phyloP scores from a whole-genome alignment of 2,329 filamentous ascomycete species.

The Claviceps africana region DNA sequence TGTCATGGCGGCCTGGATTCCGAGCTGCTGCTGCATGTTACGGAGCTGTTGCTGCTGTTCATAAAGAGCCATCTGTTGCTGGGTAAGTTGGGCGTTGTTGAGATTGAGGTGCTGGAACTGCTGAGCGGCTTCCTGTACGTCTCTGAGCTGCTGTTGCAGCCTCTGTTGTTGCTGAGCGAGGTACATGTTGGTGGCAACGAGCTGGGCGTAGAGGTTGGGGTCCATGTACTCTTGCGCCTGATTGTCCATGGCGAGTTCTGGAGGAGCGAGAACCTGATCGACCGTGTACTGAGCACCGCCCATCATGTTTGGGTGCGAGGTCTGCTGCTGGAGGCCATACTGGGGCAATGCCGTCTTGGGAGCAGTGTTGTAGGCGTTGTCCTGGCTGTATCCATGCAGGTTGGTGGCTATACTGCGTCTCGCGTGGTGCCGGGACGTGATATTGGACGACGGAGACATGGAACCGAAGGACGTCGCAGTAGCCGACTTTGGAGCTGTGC shows the following conservation, averaged over 20 bases:
- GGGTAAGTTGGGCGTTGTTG: conserved; percentile 32
- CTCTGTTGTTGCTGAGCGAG: conserved; percentile 90
- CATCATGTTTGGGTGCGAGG: conserved; percentile 17
- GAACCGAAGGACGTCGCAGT: conserved; percentile 58
- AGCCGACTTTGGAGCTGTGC: conserved; percentile 82
- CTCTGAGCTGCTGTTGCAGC: conserved; percentile 82
- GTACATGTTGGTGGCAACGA: conserved; percentile 83
- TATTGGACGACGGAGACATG: conserved; percentile 39
- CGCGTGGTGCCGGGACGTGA: conserved; percentile 26
- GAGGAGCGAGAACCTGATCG: conserved; percentile 81
- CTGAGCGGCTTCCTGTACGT: conserved; percentile 68
- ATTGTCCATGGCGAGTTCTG: conserved; percentile 60
- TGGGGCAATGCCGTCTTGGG: conserved; percentile 46
- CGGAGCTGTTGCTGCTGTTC: conserved; percentile 29
- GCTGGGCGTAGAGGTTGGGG: conserved; percentile 71
- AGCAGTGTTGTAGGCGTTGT: conserved; percentile 27
- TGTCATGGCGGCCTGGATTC: conserved; percentile 22
- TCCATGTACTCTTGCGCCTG: conserved; percentile 64
- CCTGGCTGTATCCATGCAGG: conserved; percentile 29
- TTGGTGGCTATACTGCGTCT: conserved; percentile 31
- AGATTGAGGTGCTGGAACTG: conserved; percentile 69
- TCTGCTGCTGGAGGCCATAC: conserved; percentile 24
- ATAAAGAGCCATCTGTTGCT: conserved; percentile 34
- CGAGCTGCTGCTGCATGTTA: conserved; percentile 26
- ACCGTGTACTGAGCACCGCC: conserved; percentile 48